Conservation (phyloP, 345 rosid genomes). For the Camelina neglecta region DNA sequence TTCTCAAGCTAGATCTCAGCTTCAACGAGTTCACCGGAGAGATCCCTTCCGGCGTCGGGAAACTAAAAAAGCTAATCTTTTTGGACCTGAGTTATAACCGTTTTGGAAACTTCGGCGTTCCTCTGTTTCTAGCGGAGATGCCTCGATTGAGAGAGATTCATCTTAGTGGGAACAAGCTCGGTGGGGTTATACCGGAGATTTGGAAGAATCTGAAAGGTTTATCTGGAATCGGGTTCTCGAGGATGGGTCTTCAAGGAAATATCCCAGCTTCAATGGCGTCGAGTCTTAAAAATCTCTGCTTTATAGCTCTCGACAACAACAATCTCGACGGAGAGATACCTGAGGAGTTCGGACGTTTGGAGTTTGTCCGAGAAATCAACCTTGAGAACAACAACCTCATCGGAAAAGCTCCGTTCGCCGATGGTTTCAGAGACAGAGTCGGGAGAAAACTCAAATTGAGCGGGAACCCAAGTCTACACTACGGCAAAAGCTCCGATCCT, state of each 20-base stretch:
- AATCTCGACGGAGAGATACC: conserved; percentile 63
- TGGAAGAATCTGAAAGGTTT: conserved; percentile 60
- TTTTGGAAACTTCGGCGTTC: conserved; percentile 61
- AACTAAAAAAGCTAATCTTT: conserved; percentile 52
- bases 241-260: conserved; percentile 55
- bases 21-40: conserved; percentile 52
- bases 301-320: conserved; percentile 64
- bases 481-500: background rate
- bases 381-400: conserved; percentile 71
- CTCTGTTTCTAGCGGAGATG: conserved; percentile 53
- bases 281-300: conserved; percentile 49
- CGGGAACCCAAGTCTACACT: conserved; percentile 50
- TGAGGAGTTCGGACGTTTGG: conserved; percentile 50
- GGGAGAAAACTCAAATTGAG: conserved; percentile 58
- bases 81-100: conserved; percentile 65
- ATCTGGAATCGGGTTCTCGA: conserved; percentile 61
- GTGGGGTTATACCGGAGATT: conserved; percentile 63
- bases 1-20: conserved; percentile 72
- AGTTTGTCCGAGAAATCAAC: conserved; percentile 55
- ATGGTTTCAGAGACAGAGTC: conserved; percentile 46
- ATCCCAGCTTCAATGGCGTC: conserved; percentile 65
- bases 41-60: conserved; percentile 54
- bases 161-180: conserved; percentile 69
- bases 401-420: conserved; percentile 58
- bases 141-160: conserved; percentile 51